phyloP scores from a whole-genome alignment of 768 basidiomycete genomes.

The Amanita rimosa region DNA sequence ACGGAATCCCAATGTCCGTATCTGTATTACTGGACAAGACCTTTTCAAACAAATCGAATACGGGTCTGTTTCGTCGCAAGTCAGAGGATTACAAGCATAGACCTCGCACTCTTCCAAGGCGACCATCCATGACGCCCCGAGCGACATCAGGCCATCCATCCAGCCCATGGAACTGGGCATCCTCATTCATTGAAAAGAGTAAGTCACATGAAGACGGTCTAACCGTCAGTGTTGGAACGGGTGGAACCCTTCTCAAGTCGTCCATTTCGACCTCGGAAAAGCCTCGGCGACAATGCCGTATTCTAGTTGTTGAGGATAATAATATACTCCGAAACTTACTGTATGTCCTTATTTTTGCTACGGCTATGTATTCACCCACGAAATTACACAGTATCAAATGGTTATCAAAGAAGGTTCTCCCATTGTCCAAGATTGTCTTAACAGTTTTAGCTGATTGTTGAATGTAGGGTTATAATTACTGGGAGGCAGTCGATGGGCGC shows the following conservation, averaged over 20 bases:
- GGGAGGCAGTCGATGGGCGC: slow-evolving; percentile 75
- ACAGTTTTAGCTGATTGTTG: background rate
- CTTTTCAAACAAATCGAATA: background rate
- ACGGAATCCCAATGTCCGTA: slow-evolving; percentile 6
- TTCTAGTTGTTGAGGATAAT: slow-evolving; percentile 89
- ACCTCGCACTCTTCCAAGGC: slow-evolving; percentile 9
- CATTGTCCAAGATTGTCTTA: slow-evolving; percentile 9
- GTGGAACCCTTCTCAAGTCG: slow-evolving; percentile 60
- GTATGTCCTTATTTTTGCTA: slow-evolving; percentile 30
- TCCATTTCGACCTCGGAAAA: slow-evolving; percentile 43
- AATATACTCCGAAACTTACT: slow-evolving; percentile 72
- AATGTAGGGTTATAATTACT: slow-evolving; percentile 54
- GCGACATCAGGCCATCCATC: slow-evolving; percentile 29
- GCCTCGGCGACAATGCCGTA: slow-evolving; percentile 37
- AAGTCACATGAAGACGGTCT: slow-evolving; percentile 18
- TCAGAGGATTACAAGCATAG: slow-evolving; percentile 32
- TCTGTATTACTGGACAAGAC: slow-evolving; percentile 4
- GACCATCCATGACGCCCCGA: slow-evolving; percentile 46
- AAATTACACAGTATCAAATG: slow-evolving; percentile 39
- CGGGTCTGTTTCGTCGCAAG: slow-evolving; percentile 23
- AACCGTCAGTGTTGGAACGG: slow-evolving; percentile 42
- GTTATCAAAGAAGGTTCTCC: slow-evolving; percentile 46
- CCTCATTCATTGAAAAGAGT: slow-evolving; percentile 20
- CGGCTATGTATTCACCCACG: background rate
- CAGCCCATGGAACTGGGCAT: slow-evolving; percentile 22